Evolutionary conservation across 139 green algal species (phyloP).

Genomic region (Tetradesmus lagerheimii): DNA sequence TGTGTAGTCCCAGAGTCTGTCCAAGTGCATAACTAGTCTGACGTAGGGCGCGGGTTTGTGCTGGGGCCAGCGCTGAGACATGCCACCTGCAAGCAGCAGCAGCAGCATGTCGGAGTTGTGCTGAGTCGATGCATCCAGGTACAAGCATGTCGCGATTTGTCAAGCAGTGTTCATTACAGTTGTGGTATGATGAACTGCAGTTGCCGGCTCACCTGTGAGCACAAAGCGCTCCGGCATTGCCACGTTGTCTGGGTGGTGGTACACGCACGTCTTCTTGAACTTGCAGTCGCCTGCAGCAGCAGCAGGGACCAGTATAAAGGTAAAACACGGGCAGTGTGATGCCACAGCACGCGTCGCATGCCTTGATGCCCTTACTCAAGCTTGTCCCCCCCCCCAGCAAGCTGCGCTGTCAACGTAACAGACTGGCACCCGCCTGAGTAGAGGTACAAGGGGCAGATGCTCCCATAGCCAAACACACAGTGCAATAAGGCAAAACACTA

Average conservation of each 20-base stretch:
- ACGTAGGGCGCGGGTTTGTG: neutral
- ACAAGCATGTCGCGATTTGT: no score
- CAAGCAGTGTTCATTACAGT: no score
- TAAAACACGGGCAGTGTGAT: no score
- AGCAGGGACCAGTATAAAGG: no score
- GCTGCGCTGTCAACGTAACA: neutral
- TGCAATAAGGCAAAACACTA: no score
- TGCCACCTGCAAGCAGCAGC: neutral
- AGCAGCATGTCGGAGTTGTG: no score
- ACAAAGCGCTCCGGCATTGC: neutral
- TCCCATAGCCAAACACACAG: no score
- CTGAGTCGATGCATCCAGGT: no score
- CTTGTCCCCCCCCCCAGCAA: no score
- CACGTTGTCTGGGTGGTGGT: neutral
- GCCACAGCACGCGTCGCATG: no score
- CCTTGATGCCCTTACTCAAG: no score
- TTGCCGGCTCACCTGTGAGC: neutral
- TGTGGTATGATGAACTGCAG: no score
- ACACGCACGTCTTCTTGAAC: neutral
- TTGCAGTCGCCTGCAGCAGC: neutral
- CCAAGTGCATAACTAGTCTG: neutral
- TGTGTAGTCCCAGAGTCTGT: neutral
- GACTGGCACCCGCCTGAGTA: neutral
- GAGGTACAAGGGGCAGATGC: neutral
- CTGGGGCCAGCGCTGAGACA: neutral